Percentiles rank a stretch among this genome's conserved stretches.
Conservation (phyloP, 176 grass and related monocot genomes). For the Avena atlantica region DNA sequence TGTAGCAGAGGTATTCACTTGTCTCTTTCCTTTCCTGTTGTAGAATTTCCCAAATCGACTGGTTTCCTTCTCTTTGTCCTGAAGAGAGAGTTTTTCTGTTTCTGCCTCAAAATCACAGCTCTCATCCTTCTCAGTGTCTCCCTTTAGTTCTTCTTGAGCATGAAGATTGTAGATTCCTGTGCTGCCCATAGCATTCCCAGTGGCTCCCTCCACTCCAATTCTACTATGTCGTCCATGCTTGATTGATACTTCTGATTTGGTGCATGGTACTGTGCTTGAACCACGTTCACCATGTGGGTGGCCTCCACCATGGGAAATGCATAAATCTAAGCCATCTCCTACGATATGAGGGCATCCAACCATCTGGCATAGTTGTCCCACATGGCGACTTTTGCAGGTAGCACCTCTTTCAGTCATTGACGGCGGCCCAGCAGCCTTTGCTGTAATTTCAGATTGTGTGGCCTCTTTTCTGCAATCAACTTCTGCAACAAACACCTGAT, state of each 20-base stretch:
- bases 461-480: background rate
- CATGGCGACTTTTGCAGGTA: too few relatives aligned
- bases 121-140: background rate
- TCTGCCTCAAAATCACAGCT: background rate
- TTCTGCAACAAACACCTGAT: background rate
- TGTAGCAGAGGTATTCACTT: background rate
- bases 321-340: too few relatives aligned
- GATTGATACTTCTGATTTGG: constrained; percentile 30
- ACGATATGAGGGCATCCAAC: constrained; percentile 34
- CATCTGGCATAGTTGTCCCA: background rate
- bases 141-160: background rate
- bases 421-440: background rate
- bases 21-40: background rate
- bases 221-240: constrained; percentile 20
- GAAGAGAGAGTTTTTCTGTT: background rate
- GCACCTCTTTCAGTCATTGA: background rate
- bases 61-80: background rate
- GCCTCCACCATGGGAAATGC: background rate
- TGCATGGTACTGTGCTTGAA: constrained; percentile 26
- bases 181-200: background rate
- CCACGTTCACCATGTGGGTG: background rate
- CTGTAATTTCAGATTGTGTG: background rate
- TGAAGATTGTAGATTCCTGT: background rate
- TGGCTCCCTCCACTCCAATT: background rate
- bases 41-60: background rate